These are phyloP conservation scores for Osmanthus fragrans DNA, from an alignment of 257 asterid genomes.

Conservation along the genomic window DNA sequence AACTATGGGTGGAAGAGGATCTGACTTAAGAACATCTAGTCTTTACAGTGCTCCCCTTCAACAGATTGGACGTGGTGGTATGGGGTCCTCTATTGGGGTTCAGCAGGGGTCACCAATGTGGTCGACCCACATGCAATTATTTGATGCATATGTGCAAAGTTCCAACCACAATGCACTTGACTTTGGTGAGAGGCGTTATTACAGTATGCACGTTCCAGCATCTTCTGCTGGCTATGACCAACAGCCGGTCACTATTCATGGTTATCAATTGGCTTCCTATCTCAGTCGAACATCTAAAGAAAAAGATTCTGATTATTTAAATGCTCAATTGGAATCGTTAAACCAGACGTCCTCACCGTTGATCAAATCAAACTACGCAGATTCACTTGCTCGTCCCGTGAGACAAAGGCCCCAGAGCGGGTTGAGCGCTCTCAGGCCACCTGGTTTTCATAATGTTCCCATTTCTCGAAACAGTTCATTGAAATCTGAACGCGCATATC, in stretches of 20 bases:
- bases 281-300: conserved; percentile 35
- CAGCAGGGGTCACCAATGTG: conserved; percentile 44
- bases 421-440: conserved; percentile 58
- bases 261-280: conserved; percentile 63
- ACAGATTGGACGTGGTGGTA: conserved; percentile 45
- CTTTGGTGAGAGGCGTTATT: conserved; percentile 76
- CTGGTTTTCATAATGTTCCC: conserved; percentile 84
- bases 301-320: conserved; percentile 34
- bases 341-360: conserved; percentile 44
- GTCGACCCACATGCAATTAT: conserved; percentile 45
- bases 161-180: conserved; percentile 47
- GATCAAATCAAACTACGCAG: conserved; percentile 36
- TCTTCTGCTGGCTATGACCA: conserved; percentile 63
- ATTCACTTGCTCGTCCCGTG: conserved; percentile 45
- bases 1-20: conserved; percentile 51
- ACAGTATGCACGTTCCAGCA: conserved; percentile 73
- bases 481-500: conserved; percentile 53
- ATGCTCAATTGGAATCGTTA: conserved; percentile 36
- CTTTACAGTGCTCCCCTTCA: conserved; percentile 52
- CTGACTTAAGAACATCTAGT: conserved; percentile 52
- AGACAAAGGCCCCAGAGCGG: conserved; percentile 66
- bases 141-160: conserved; percentile 49
- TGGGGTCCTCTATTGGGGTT: conserved; percentile 56
- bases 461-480: conserved; percentile 70
- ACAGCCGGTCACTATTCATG: conserved; percentile 91